Evolutionary conservation across 768 basidiomycete genomes (phyloP).

Genomic region (Psilocybe cyanescens): DNA sequence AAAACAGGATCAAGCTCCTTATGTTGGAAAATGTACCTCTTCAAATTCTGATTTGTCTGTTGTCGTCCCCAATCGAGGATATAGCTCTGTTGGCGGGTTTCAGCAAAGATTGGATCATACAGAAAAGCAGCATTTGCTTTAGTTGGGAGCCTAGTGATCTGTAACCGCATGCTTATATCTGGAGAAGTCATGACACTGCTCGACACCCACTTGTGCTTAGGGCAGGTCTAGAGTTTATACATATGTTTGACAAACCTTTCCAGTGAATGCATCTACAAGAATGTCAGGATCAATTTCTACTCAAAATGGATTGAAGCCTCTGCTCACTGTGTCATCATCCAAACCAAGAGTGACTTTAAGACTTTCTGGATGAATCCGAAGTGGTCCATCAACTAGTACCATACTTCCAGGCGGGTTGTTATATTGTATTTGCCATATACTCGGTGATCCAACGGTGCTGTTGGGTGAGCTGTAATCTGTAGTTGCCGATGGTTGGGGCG

Average conservation of each 20-base stretch:
- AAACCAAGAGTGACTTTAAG: conserved; percentile 32
- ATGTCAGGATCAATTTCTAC: neutral
- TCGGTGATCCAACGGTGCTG: conserved; percentile 15
- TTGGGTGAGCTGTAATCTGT: neutral
- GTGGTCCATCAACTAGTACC: conserved; percentile 23
- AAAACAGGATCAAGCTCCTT: conserved; percentile 31
- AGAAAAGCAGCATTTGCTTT: conserved; percentile 46
- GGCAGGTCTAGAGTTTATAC: too few relatives aligned
- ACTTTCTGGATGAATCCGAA: conserved; percentile 13
- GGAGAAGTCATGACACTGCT: conserved; percentile 37
- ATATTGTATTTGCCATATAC: conserved; percentile 46
- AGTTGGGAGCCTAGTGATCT: conserved; percentile 28
- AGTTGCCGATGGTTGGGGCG: neutral
- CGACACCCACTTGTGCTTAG: neutral
- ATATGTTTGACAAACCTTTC: conserved; percentile 22
- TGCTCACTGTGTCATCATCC: conserved; percentile 44
- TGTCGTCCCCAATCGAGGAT: conserved; percentile 57
- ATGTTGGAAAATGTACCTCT: conserved; percentile 33
- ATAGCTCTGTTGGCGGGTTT: conserved; percentile 44
- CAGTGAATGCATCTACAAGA: conserved; percentile 26
- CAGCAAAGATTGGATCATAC: conserved; percentile 59
- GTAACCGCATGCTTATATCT: conserved; percentile 47
- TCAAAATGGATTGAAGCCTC: neutral
- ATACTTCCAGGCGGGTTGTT: conserved; percentile 25
- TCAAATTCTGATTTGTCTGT: conserved; percentile 34